A percentile compares a stretch with the other conserved stretches of the same genome.
Conservation (phyloP, 164 flowering plant species). For the Berberis vulgaris region DNA sequence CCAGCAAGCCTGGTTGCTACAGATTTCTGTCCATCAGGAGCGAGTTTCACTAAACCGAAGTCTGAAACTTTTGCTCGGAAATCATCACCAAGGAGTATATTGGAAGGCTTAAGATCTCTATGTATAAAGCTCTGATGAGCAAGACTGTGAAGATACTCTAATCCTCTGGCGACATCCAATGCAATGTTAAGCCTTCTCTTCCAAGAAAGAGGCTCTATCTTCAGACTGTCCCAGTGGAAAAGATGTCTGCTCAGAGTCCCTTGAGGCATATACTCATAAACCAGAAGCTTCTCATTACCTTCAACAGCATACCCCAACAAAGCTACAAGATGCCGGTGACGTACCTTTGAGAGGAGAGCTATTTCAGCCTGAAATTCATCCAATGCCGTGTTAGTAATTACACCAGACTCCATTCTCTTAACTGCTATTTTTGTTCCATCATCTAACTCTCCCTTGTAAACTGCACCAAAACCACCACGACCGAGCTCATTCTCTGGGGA, state of each 20-base stretch:
- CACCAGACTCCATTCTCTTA: conserved; percentile 76
- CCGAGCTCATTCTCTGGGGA: conserved; percentile 64
- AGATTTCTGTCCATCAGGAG: conserved; percentile 64
- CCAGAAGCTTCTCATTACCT: conserved; percentile 65
- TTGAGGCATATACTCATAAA: conserved; percentile 68
- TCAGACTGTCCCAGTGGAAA: conserved; percentile 54
- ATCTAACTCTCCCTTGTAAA: conserved; percentile 63
- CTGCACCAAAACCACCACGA: conserved; percentile 74
- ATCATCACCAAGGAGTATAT: conserved; percentile 66
- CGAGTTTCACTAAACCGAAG: conserved; percentile 80
- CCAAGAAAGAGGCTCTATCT: conserved; percentile 69
- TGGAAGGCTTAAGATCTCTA: conserved; percentile 73
- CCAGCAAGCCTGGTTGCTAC: conserved; percentile 76
- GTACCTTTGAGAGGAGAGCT: conserved; percentile 65
- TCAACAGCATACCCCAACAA: conserved; percentile 60
- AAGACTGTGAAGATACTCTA: conserved; percentile 71
- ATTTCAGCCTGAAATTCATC: conserved; percentile 78
- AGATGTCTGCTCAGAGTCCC: conserved; percentile 77
- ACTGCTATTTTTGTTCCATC: conserved; percentile 76
- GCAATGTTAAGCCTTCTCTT: conserved; percentile 58
- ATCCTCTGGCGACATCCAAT: conserved; percentile 73
- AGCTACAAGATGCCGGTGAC: conserved; percentile 75
- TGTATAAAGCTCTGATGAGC: conserved; percentile 74
- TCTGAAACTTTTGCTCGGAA: conserved; percentile 73
- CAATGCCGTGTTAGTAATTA: conserved; percentile 42